Percentiles rank a stretch among this genome's conserved stretches.
These are phyloP conservation scores for Warburgia ugandensis DNA, from an alignment of 164 flowering plant species.

Conservation along the genomic window DNA sequence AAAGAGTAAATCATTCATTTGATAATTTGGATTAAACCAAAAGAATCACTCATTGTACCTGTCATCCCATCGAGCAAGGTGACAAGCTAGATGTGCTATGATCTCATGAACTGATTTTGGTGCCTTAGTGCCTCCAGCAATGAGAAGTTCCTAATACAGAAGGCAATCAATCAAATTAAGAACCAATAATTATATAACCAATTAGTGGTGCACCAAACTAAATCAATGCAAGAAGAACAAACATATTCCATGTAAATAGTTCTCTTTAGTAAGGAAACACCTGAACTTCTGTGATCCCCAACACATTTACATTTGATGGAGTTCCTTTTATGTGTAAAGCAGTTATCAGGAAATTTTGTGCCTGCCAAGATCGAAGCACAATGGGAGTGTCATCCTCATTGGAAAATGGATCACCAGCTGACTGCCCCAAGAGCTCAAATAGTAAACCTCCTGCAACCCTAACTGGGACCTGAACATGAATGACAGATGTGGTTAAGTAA, in stretches of 20 bases:
- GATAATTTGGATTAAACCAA: neutral
- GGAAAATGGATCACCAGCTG: slow-evolving; percentile 78
- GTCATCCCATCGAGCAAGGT: slow-evolving; percentile 95
- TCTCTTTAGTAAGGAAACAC: slow-evolving; percentile 18
- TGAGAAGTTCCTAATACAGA: slow-evolving; percentile 87
- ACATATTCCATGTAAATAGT: no score
- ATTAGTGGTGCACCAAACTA: no score
- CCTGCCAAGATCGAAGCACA: slow-evolving; percentile 92
- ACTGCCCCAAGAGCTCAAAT: slow-evolving; percentile 92
- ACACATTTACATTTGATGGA: slow-evolving; percentile 53
- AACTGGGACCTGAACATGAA: slow-evolving; percentile 81
- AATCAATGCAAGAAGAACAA: no score
- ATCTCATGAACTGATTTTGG: slow-evolving; percentile 86
- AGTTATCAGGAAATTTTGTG: slow-evolving; percentile 77
- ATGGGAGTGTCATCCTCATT: slow-evolving; percentile 83
- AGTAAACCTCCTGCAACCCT: slow-evolving; percentile 86
- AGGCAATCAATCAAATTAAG: slow-evolving; percentile 8
- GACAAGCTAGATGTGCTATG: slow-evolving; percentile 66
- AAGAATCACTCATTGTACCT: slow-evolving; percentile 57
- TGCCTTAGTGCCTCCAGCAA: slow-evolving; percentile 57
- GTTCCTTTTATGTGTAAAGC: slow-evolving; percentile 72
- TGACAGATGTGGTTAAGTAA: no score
- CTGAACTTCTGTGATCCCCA: slow-evolving; percentile 94
- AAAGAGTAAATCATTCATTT: neutral
- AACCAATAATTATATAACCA: neutral